phyloP scores from a whole-genome alignment of 768 basidiomycete species.

The Tulasnella sp. region DNA sequence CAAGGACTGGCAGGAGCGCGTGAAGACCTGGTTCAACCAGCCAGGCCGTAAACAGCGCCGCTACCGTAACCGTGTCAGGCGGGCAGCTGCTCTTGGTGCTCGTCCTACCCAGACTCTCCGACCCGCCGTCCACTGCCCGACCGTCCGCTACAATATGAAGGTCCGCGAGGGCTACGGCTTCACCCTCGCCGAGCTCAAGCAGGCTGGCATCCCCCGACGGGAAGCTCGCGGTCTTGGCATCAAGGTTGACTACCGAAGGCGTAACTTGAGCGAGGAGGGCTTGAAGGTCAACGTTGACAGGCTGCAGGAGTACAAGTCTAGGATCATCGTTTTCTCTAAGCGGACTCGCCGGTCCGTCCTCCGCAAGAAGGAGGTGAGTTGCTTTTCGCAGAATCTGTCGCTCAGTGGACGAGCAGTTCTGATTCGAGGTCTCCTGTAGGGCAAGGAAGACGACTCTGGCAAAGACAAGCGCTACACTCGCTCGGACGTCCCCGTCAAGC shows the following conservation, averaged over 20 bases:
- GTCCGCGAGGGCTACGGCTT: conserved; percentile 95
- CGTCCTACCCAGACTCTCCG: conserved; percentile 86
- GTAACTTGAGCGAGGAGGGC: conserved; percentile 94
- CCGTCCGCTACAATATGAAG: conserved; percentile 97
- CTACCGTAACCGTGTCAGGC: conserved; percentile 81
- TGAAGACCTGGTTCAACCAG: conserved; percentile 98
- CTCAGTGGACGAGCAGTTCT: neutral
- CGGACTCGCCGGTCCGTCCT: conserved; percentile 59
- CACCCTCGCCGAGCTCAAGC: conserved; percentile 88
- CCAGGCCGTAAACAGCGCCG: conserved; percentile 95
- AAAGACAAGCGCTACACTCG: neutral
- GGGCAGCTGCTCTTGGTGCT: conserved; percentile 83
- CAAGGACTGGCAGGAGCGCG: conserved; percentile 98
- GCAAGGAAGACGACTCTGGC: neutral
- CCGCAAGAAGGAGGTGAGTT: conserved; percentile 52
- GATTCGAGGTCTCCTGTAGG: neutral
- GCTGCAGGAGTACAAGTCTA: conserved; percentile 83
- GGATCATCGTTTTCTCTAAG: conserved; percentile 93
- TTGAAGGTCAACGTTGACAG: conserved; percentile 91
- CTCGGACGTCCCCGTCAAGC: neutral
- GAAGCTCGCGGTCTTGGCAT: conserved; percentile 89
- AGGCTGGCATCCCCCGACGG: conserved; percentile 88
- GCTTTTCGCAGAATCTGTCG: neutral
- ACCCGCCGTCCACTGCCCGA: conserved; percentile 93
- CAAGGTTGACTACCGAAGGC: conserved; percentile 92